These are phyloP conservation scores for Chrysophaeum taylorii DNA, from an alignment of 352 stramenopile genomes.

Conservation along the genomic window DNA sequence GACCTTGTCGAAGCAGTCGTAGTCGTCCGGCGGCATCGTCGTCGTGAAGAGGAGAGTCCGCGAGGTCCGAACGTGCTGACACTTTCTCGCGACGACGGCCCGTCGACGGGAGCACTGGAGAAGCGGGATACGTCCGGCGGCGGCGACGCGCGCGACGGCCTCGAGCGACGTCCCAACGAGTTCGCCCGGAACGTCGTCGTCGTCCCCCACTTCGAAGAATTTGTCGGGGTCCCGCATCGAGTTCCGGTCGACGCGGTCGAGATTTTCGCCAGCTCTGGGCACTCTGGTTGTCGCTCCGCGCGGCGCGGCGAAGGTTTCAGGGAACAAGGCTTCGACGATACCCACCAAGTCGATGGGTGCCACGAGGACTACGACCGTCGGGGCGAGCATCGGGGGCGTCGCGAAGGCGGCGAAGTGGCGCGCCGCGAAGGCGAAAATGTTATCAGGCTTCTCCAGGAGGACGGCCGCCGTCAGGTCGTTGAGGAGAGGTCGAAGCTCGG, in stretches of 20 bases:
- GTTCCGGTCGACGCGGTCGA: no score
- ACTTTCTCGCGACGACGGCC: not conserved
- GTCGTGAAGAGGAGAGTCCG: no score
- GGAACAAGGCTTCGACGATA: not conserved
- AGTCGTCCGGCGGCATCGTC: no score
- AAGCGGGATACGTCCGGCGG: not conserved
- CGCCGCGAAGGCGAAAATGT: not conserved
- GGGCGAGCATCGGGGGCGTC: not conserved
- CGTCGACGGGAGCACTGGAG: not conserved
- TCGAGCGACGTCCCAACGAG: not conserved
- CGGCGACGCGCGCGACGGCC: not conserved
- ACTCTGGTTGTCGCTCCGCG: not conserved
- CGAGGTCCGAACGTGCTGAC: no score
- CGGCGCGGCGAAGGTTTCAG: not conserved
- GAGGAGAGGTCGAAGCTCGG: not conserved
- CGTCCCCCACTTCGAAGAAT: not conserved
- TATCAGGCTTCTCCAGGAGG: not conserved
- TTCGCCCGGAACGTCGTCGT: not conserved
- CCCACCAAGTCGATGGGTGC: not conserved
- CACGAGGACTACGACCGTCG: not conserved
- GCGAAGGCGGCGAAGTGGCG: not conserved
- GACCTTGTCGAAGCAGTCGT: no score
- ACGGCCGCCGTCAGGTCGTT: not conserved
- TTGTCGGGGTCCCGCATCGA: not conserved
- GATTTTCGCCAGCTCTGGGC: not conserved